Conservation (phyloP, 257 asterid genomes). For the Solanum medicagineum region DNA sequence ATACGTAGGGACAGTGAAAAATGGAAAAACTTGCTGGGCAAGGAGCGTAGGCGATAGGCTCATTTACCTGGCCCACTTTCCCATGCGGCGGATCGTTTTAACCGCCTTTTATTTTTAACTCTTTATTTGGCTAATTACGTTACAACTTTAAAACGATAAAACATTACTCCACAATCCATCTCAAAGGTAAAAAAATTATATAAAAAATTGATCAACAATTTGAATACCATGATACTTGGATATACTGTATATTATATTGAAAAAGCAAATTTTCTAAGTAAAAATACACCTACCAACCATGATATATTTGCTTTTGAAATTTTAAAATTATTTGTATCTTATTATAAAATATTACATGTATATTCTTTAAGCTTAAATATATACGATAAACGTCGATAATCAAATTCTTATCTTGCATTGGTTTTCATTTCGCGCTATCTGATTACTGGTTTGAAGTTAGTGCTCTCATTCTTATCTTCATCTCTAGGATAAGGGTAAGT, state of each 20-base stretch:
- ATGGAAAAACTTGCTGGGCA: neutral
- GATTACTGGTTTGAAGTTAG: no score
- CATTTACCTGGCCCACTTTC: neutral
- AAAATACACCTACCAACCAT: no score
- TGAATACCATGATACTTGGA: neutral
- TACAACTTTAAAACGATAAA: neutral
- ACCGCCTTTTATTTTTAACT: neutral
- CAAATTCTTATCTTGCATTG: no score
- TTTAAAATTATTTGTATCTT: no score
- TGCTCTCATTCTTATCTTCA: no score
- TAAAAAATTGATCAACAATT: neutral
- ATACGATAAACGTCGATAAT: no score
- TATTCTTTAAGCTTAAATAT: no score
- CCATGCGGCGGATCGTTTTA: neutral
- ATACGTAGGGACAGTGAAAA: neutral
- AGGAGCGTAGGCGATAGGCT: neutral
- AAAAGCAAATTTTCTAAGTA: neutral
- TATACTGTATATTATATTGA: neutral
- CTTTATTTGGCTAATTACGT: neutral
- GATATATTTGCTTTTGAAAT: no score
- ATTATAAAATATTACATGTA: neutral
- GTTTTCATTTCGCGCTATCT: no score
- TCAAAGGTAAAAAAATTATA: neutral
- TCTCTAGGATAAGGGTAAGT: no score
- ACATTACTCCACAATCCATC: neutral